Evolutionary conservation across 306 rosid species (phyloP).

Genomic region (Begonia loranthoides): DNA sequence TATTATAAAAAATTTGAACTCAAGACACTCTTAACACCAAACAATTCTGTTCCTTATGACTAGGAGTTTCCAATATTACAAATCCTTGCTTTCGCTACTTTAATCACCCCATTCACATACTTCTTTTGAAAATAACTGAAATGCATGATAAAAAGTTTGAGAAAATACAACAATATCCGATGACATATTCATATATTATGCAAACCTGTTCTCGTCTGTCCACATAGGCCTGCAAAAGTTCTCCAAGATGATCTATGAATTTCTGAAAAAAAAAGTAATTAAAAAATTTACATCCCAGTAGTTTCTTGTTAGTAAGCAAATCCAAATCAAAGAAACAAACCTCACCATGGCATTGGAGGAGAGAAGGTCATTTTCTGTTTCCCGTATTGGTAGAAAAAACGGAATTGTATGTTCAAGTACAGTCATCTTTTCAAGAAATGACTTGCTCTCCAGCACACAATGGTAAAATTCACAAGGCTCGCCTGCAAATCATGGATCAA

Average conservation of each 20-base stretch:
- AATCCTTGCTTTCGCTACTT: no score
- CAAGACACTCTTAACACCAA: no score
- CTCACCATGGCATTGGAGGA: conserved; percentile 82
- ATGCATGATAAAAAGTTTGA: no score
- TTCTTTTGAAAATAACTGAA: no score
- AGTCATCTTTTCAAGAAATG: conserved; percentile 91
- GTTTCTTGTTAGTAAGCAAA: conserved; percentile 13
- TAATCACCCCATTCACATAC: no score
- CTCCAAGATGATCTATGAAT: conserved; percentile 88
- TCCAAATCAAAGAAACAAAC: conserved; percentile 24
- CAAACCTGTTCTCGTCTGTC: conserved; percentile 91
- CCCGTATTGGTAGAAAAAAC: conserved; percentile 73
- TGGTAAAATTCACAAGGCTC: conserved; percentile 76
- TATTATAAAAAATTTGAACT: no score
- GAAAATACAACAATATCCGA: no score
- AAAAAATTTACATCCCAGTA: conserved; percentile 3
- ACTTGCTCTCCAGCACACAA: conserved; percentile 90
- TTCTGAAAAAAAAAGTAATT: conserved; percentile 42
- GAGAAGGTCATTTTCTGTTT: conserved; percentile 81
- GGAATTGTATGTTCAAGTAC: conserved; percentile 89
- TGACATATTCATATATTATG: no score
- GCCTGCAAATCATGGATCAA: conserved; percentile 33
- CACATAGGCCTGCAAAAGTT: conserved; percentile 87
- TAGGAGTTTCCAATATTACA: no score
- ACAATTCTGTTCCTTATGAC: no score